phyloP scores from a whole-genome alignment of 1,139 yeast genomes.

The Diutina pseudorugosa region DNA sequence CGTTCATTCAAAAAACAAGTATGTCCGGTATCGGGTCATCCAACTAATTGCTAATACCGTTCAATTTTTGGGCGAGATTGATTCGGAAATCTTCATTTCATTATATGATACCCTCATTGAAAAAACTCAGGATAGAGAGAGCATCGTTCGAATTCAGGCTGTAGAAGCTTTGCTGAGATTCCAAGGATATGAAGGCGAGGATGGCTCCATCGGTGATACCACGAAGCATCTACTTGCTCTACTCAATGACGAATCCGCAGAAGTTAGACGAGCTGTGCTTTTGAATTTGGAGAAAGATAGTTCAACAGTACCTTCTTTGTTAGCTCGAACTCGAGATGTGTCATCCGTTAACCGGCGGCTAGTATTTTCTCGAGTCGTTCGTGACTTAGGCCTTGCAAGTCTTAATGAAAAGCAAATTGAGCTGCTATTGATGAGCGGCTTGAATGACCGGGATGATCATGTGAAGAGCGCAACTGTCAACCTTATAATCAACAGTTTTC shows the following conservation, averaged over 20 bases:
- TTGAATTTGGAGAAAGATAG: constrained; percentile 50
- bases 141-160: constrained; percentile 70
- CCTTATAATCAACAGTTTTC: constrained; percentile 66
- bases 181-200: constrained; percentile 40
- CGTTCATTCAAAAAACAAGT: constrained; percentile 60
- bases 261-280: constrained; percentile 79
- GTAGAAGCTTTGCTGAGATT: constrained; percentile 70
- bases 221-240: constrained; percentile 41
- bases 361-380: constrained; percentile 58
- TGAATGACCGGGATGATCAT: constrained; percentile 68
- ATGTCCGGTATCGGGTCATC: constrained; percentile 70
- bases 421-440: constrained; percentile 66
- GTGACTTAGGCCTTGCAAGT: constrained; percentile 45
- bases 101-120: constrained; percentile 49
- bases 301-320: constrained; percentile 43
- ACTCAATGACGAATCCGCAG: constrained; percentile 75
- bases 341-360: constrained; percentile 61
- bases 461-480: constrained; percentile 65
- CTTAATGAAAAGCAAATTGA: constrained; percentile 32
- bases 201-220: constrained; percentile 13
- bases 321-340: constrained; percentile 77
- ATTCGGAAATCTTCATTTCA: constrained; percentile 55
- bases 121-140: constrained; percentile 69
- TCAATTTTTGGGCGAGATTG: constrained; percentile 65
- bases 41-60: constrained; percentile 69